A percentile compares a stretch with the other conserved stretches of the same genome.
These are phyloP conservation scores for Sordaria brevicollis DNA, from an alignment of 495 filamentous ascomycete species.

Conservation along the genomic window DNA sequence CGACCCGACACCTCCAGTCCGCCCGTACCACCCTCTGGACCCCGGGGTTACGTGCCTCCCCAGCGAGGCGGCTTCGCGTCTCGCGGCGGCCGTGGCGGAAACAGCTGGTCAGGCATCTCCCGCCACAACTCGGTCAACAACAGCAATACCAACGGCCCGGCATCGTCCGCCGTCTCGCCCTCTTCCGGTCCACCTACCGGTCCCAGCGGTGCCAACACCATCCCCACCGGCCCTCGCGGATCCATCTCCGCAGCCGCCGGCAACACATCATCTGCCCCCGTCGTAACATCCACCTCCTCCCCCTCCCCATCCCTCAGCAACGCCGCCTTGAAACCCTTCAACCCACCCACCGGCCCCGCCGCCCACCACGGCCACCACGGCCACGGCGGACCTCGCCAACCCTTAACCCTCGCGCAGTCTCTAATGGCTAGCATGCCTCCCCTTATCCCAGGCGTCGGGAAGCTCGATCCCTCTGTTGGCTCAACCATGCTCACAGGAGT, in stretches of 20 bases:
- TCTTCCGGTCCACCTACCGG: conserved; percentile 33
- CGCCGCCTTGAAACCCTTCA: conserved; percentile 31
- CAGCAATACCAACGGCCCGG: background rate
- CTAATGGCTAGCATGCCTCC: conserved; percentile 31
- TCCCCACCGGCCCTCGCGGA: background rate
- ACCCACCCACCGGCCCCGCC: conserved; percentile 39
- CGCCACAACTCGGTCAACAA: conserved; percentile 16
- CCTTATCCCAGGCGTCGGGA: conserved; percentile 30
- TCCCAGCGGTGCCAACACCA: conserved; percentile 15
- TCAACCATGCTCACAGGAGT: conserved; percentile 23
- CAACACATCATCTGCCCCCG: background rate
- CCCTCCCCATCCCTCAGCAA: conserved; percentile 14
- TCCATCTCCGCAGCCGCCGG: conserved; percentile 7
- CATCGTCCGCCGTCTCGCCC: background rate
- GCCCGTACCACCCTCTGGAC: conserved; percentile 33
- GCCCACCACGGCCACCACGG: conserved; percentile 15
- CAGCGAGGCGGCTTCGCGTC: conserved; percentile 24
- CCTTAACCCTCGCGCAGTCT: conserved; percentile 26
- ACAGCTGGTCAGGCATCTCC: conserved; percentile 21
- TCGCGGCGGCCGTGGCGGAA: conserved; percentile 28
- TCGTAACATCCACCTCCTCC: background rate
- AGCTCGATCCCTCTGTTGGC: conserved; percentile 22
- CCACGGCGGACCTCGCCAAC: conserved; percentile 9
- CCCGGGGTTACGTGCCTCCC: conserved; percentile 33
- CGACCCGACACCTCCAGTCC: conserved; percentile 28